A percentile compares a stretch with the other conserved stretches of the same genome.
Evolutionary conservation across 257 asterid species (phyloP).

Genomic region (Ilex aquifolium): DNA sequence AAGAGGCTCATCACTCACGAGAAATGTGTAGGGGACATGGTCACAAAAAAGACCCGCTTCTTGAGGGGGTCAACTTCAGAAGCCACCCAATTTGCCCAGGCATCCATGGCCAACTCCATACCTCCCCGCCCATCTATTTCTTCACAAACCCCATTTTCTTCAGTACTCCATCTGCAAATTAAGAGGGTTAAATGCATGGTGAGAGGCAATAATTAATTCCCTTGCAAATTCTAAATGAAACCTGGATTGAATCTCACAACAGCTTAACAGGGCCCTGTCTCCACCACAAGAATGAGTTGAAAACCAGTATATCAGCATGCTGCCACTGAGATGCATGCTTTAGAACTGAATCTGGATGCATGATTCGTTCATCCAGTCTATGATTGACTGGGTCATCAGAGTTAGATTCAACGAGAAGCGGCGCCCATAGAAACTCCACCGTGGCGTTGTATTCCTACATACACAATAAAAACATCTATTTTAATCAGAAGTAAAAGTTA

Average conservation of each 20-base stretch:
- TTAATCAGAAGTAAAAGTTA: no score
- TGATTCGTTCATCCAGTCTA: constrained; percentile 66
- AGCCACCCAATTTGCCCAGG: constrained; percentile 88
- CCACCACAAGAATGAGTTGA: constrained; percentile 95
- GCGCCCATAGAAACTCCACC: constrained; percentile 91
- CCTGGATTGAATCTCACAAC: constrained; percentile 38
- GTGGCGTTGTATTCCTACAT: constrained; percentile 78
- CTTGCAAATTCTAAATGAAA: no score
- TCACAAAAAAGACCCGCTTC: constrained; percentile 71
- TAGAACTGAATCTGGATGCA: constrained; percentile 65
- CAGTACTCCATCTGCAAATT: constrained; percentile 67
- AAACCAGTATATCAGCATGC: constrained; percentile 82
- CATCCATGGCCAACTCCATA: constrained; percentile 91
- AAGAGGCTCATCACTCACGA: constrained; percentile 29
- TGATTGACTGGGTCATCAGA: constrained; percentile 86
- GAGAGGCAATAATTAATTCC: no score
- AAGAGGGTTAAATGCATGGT: background rate
- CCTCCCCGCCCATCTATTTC: constrained; percentile 70
- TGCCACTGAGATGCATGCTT: constrained; percentile 84
- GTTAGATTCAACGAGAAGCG: constrained; percentile 91
- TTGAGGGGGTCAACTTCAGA: constrained; percentile 46
- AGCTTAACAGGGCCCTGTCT: constrained; percentile 81
- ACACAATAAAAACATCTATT: background rate
- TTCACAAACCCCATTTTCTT: constrained; percentile 59
- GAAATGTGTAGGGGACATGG: constrained; percentile 95